Base-by-base conservation (phyloP, 192 early-diverging fungal species). In the Chytriomyces sp. region DNA sequence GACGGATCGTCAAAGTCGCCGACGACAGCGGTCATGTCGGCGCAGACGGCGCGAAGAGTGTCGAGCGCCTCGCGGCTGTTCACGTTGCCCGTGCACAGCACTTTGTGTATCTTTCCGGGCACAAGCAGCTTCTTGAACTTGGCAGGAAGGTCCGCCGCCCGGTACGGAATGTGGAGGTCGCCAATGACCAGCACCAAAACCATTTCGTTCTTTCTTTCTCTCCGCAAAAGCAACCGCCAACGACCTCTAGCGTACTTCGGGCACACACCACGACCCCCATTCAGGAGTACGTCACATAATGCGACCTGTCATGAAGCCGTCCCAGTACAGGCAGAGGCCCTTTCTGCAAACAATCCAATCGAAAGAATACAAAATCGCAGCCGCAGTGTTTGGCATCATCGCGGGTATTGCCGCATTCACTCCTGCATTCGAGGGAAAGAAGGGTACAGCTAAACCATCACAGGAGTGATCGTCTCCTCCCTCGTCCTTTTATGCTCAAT, bases 131-230 rank as follows among this genome's bases (percentile, higher is more conserved):
- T 94, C 77, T 92, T 93, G 82, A 99, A 97, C 77, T 95, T 95
- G 41, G 85, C 78, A 0, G 96, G 96, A 41, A 99, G 82, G 81
- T 92, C 92, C 37, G 91, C 85, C 28, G 90, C 90, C 5, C 96
- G 88, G 70, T 96, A 88, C 39, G 96, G 96, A 80, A 99, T 93
- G 85, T 98, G 93, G 64, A 96, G 85, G 80, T 99, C 96, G 64
- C 95, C 95, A 74, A 98, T 89, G 57, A 87, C 91, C 30, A 98
- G 86, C 64, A 95, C 89, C 26, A 96, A 80, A 26, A 68, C 66
- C 92, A 86, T 81, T 56, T 74, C 60, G n/a, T n/a, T n/a, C n/a
- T n/a, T n/a, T n/a, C n/a, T n/a, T n/a, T 59, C 19, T 14, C 28
- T 14, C 17, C 12, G 44, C 12, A 14, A n/a, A 10, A 49, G 44